phyloP scores from a whole-genome alignment of 1,284 basidiomycete species.

The Fomitiporia mediterranea region DNA sequence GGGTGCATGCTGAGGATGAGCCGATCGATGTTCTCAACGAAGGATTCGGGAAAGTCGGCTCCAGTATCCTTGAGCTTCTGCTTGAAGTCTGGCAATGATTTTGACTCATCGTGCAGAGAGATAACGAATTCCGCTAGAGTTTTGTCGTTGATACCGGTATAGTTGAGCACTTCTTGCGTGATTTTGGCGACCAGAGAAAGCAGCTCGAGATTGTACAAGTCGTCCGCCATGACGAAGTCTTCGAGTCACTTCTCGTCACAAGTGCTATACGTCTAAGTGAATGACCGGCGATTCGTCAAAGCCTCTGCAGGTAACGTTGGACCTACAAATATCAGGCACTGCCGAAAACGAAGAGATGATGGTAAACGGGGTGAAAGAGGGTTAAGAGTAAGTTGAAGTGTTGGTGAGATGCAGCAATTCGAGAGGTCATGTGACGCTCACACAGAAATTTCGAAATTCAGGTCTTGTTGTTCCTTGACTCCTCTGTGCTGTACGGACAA shows the following conservation, averaged over 20 bases:
- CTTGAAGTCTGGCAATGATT: slow-evolving; percentile 77
- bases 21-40: slow-evolving; percentile 90
- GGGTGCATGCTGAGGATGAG: slow-evolving; percentile 94
- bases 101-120: slow-evolving; percentile 82
- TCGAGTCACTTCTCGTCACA: background rate
- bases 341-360: background rate
- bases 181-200: slow-evolving; percentile 87
- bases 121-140: slow-evolving; percentile 95
- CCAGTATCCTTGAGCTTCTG: slow-evolving; percentile 75
- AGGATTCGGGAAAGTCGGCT: slow-evolving; percentile 85
- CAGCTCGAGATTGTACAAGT: slow-evolving; percentile 86
- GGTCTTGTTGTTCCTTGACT: background rate
- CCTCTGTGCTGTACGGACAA: background rate
- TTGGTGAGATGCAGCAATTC: background rate
- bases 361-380: background rate
- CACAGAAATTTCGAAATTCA: background rate
- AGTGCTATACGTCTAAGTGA: background rate
- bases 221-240: slow-evolving; percentile 56
- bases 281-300: background rate
- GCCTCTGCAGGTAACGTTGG: background rate
- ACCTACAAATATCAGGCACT: background rate
- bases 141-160: slow-evolving; percentile 83
- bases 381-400: background rate
- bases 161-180: slow-evolving; percentile 87
- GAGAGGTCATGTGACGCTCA: background rate